Evolutionary conservation across 192 early-diverging fungal species (phyloP).

Genomic region (Entophlyctis helioformis): DNA sequence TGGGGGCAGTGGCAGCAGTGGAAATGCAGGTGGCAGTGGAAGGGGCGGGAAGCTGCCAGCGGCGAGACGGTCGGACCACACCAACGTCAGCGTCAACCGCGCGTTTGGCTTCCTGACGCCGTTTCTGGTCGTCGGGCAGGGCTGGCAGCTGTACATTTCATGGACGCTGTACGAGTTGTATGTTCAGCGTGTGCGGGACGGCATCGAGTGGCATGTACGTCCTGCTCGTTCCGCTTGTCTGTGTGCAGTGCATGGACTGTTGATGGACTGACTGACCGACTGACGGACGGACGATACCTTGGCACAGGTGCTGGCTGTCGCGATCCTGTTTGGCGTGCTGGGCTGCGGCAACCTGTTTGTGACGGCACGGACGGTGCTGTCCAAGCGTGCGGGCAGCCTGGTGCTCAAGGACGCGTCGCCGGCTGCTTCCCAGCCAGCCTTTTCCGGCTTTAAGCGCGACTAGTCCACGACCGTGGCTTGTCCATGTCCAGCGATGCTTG

Average conservation of each 20-base stretch:
- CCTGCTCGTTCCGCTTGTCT: neutral
- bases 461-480: too few species aligned
- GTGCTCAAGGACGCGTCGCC: too few species aligned
- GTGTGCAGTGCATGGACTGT: neutral
- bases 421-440: too few species aligned
- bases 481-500: too few species aligned
- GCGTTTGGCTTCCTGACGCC: constrained; percentile 18
- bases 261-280: neutral
- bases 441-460: too few species aligned
- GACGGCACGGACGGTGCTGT: constrained; percentile 16
- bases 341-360: constrained; percentile 24
- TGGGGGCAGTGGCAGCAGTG: too few species aligned
- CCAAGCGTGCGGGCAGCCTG: too few species aligned
- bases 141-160: constrained; percentile 23
- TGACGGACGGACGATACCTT: too few species aligned
- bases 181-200: neutral
- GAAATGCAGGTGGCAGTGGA: too few species aligned
- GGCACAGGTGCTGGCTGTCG: constrained; percentile 13
- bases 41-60: too few species aligned
- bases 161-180: constrained; percentile 7
- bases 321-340: constrained; percentile 14
- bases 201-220: constrained; percentile 14
- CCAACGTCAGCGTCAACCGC: too few species aligned
- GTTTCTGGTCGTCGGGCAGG: constrained; percentile 20
- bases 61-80: too few species aligned